Percentiles rank a stretch among this genome's conserved stretches.
Conservation (phyloP, 495 filamentous ascomycete genomes). For the Pyrenopolyporus hunteri region DNA sequence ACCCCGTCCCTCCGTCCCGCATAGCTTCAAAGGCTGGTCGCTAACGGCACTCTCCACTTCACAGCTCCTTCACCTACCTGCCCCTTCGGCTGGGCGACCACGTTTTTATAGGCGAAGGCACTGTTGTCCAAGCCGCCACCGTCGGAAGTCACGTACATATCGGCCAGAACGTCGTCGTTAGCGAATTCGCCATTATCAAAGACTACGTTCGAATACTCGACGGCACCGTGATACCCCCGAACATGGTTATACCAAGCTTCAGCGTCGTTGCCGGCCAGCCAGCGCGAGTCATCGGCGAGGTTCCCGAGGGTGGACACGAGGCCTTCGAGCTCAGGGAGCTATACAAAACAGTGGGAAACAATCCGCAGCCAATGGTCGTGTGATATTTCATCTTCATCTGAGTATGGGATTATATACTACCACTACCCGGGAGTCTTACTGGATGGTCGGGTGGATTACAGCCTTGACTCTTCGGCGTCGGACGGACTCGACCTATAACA, state of each 20-base stretch:
- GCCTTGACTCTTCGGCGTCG: neutral
- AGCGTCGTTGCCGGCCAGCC: slow-evolving; percentile 83
- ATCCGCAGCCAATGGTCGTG: slow-evolving; percentile 47
- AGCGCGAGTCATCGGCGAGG: slow-evolving; percentile 81
- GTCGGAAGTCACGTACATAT: slow-evolving; percentile 85
- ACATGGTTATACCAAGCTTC: slow-evolving; percentile 91
- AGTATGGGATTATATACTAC: no score
- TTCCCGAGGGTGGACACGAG: slow-evolving; percentile 76
- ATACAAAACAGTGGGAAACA: slow-evolving; percentile 61
- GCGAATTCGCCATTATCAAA: slow-evolving; percentile 87
- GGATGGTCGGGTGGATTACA: no score
- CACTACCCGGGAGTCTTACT: no score
- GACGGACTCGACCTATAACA: neutral
- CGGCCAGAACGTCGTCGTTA: slow-evolving; percentile 72
- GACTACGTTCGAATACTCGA: slow-evolving; percentile 86
- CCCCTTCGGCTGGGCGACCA: slow-evolving; percentile 92
- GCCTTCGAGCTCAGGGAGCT: slow-evolving; percentile 62
- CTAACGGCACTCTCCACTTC: neutral
- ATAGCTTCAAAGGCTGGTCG: neutral
- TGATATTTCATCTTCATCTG: no score
- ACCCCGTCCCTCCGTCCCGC: neutral
- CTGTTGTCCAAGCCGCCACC: slow-evolving; percentile 77
- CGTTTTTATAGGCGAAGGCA: slow-evolving; percentile 78
- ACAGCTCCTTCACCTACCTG: slow-evolving; percentile 70
- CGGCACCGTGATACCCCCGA: slow-evolving; percentile 77